Evolutionary conservation across 495 filamentous ascomycete species (phyloP).

Genomic region (Geoglossum glabrum): DNA sequence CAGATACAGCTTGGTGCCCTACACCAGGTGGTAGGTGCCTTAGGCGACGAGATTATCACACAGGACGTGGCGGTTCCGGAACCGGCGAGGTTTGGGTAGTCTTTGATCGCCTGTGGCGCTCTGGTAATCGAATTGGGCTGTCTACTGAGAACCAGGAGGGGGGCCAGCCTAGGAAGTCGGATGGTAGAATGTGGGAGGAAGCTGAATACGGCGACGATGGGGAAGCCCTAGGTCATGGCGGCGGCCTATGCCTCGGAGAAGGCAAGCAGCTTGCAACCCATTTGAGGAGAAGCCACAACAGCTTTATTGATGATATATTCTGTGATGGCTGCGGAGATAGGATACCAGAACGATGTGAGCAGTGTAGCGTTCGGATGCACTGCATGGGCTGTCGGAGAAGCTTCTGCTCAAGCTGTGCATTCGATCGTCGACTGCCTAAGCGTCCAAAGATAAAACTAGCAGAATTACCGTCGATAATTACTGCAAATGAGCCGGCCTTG

Average conservation of each 20-base stretch:
- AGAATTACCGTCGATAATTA: constrained; percentile 10
- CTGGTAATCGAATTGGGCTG: constrained; percentile 36
- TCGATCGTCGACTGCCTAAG: constrained; percentile 29
- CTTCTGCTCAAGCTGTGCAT: constrained; percentile 39
- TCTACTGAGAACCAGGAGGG: constrained; percentile 6
- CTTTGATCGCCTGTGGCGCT: constrained; percentile 41
- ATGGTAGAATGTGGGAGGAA: constrained; percentile 39
- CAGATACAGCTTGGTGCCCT: constrained; percentile 43
- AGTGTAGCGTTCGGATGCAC: constrained; percentile 43
- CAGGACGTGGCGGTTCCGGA: constrained; percentile 29
- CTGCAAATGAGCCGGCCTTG: constrained; percentile 1
- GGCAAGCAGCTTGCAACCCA: constrained; percentile 35
- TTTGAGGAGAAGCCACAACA: constrained; percentile 31
- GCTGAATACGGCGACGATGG: constrained; percentile 32
- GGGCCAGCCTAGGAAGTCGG: constrained; percentile 6
- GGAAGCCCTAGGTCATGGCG: constrained; percentile 31
- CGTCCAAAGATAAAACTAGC: background rate
- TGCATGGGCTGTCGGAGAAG: constrained; percentile 42
- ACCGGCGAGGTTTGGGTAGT: constrained; percentile 41
- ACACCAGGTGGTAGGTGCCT: constrained; percentile 38
- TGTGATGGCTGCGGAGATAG: constrained; percentile 33
- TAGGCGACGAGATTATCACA: constrained; percentile 35
- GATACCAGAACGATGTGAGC: constrained; percentile 38
- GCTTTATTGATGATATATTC: constrained; percentile 30
- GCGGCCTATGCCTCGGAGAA: constrained; percentile 25